Evolutionary conservation across 495 filamentous ascomycete genomes (phyloP).

Genomic region (Hyphodiscus hymeniophilus): DNA sequence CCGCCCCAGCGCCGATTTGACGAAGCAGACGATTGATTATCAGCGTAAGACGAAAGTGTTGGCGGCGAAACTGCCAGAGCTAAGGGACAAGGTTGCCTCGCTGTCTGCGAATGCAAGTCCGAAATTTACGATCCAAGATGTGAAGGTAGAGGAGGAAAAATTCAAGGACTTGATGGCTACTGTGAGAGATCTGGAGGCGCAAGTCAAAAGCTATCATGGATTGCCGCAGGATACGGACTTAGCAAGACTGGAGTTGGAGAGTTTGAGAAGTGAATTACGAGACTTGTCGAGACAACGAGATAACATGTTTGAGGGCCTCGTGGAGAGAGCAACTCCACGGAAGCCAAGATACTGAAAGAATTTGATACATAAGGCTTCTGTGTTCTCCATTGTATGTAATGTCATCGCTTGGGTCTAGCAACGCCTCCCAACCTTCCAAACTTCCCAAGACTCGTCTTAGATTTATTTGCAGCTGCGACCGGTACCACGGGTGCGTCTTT

Average conservation of each 20-base stretch:
- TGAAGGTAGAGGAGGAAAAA: conserved; percentile 43
- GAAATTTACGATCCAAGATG: conserved; percentile 32
- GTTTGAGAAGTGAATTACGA: conserved; percentile 51
- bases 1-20: conserved; percentile 39
- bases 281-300: conserved; percentile 52
- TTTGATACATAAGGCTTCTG: background rate
- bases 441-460: conserved; percentile 58
- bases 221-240: conserved; percentile 60
- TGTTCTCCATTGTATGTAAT: conserved; percentile 3
- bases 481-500: conserved; percentile 32
- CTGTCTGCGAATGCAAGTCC: conserved; percentile 13
- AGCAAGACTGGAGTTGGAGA: conserved; percentile 58
- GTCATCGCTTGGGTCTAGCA: conserved; percentile 28
- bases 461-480: conserved; percentile 38
- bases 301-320: conserved; percentile 55
- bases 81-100: conserved; percentile 33
- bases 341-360: conserved; percentile 25
- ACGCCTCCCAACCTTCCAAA: conserved; percentile 60
- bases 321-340: conserved; percentile 42
- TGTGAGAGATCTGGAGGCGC: conserved; percentile 49
- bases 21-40: conserved; percentile 53
- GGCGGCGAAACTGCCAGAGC: conserved; percentile 45
- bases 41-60: conserved; percentile 52
- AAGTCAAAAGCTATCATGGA: conserved; percentile 53
- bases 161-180: conserved; percentile 39